A percentile compares a stretch with the other conserved stretches of the same genome.
Evolutionary conservation across 1,284 basidiomycete genomes (phyloP).

Genomic region (Pulchroboletus neoregius): DNA sequence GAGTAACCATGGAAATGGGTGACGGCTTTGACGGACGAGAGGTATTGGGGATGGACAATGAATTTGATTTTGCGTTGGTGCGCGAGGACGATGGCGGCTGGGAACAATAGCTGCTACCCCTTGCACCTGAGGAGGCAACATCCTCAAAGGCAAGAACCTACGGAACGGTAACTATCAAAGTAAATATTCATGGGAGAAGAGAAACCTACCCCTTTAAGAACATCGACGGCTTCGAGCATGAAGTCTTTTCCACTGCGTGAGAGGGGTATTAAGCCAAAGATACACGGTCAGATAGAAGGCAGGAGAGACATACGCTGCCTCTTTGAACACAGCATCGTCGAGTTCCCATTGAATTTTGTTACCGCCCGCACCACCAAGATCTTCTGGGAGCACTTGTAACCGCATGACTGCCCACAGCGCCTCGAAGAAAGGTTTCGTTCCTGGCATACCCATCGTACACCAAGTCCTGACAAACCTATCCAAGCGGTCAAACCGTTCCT

Average conservation of each 20-base stretch:
- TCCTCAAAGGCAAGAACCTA: conserved; percentile 70
- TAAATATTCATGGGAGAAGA: conserved; percentile 16
- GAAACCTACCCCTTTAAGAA: conserved; percentile 73
- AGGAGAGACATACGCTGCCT: conserved; percentile 63
- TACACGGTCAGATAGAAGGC: conserved; percentile 7
- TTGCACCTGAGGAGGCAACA: conserved; percentile 41
- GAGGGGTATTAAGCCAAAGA: conserved; percentile 16
- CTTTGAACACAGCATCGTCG: conserved; percentile 80
- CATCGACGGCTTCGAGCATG: conserved; percentile 76
- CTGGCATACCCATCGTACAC: conserved; percentile 78
- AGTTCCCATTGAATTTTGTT: conserved; percentile 72
- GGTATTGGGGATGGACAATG: conserved; percentile 40
- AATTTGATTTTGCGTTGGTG: conserved; percentile 53
- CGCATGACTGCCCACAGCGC: conserved; percentile 72
- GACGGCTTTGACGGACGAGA: conserved; percentile 34
- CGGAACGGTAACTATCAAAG: conserved; percentile 3
- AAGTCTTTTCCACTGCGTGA: conserved; percentile 71
- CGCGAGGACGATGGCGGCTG: conserved; percentile 42
- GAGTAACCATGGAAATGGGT: conserved; percentile 39
- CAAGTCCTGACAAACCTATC: conserved; percentile 67
- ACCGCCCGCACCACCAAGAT: conserved; percentile 67
- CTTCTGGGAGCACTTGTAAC: conserved; percentile 65
- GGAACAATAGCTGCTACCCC: conserved; percentile 32
- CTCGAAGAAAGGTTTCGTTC: conserved; percentile 76
- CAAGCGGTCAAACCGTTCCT: conserved; percentile 69